A percentile compares a stretch with the other conserved stretches of the same genome.
phyloP scores from a whole-genome alignment of 139 green algal species.

The Volvox reticuliferus region DNA sequence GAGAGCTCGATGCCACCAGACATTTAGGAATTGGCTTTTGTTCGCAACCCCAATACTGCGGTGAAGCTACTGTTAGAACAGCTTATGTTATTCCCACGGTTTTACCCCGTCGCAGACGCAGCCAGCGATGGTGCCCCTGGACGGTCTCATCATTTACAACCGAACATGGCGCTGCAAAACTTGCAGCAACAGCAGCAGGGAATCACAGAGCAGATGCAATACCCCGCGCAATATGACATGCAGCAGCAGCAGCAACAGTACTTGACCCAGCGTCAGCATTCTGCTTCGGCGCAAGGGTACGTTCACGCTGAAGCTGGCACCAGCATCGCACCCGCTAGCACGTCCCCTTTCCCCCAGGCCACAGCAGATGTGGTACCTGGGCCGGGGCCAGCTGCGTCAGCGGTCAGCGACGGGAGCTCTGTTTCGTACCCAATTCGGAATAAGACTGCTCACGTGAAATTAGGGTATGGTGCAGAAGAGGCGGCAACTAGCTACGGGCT shows the following conservation, averaged over 20 bases:
- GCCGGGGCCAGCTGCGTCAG: not conserved
- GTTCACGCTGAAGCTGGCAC: not conserved
- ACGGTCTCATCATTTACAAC: too few species aligned
- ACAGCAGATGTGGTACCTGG: not conserved
- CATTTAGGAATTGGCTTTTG: too few species aligned
- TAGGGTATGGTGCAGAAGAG: not conserved
- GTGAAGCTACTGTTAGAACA: too few species aligned
- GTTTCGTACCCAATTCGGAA: conserved; percentile 3
- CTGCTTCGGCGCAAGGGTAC: not conserved
- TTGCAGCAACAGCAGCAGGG: not conserved
- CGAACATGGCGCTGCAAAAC: too few species aligned
- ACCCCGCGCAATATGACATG: not conserved
- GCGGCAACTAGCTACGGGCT: not conserved
- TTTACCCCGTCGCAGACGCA: too few species aligned
- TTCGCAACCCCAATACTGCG: too few species aligned
- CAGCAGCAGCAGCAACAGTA: not conserved
- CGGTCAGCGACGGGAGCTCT: not conserved
- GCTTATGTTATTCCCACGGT: too few species aligned
- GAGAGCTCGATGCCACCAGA: too few species aligned
- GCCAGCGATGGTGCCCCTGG: too few species aligned
- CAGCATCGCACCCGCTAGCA: not conserved
- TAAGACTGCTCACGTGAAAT: conserved; percentile 7
- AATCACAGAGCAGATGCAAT: not conserved
- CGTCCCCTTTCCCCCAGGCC: not conserved
- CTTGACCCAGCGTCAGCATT: not conserved